Evolutionary conservation across 1,284 basidiomycete genomes (phyloP).

Genomic region (Coniferiporia weirii): DNA sequence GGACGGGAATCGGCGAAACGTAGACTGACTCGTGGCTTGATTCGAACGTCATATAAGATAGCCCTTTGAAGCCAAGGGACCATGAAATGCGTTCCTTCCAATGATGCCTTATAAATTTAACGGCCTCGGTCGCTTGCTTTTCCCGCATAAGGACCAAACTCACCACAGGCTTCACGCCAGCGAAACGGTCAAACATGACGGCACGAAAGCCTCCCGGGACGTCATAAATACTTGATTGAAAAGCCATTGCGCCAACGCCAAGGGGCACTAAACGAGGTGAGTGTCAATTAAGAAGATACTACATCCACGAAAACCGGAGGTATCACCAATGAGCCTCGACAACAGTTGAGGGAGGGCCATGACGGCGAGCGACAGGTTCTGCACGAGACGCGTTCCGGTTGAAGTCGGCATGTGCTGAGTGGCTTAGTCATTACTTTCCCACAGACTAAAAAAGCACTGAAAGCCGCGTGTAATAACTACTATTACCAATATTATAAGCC

Average conservation of each 20-base stretch:
- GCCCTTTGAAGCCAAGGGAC: conserved; percentile 94
- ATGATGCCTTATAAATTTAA: conserved; percentile 53
- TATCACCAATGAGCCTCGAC: conserved; percentile 12
- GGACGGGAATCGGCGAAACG: not conserved
- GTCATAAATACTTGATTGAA: conserved; percentile 86
- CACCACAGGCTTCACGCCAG: conserved; percentile 82
- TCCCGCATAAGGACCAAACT: conserved; percentile 18
- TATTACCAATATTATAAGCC: conserved; percentile 20
- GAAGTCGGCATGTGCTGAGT: not conserved
- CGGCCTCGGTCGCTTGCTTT: conserved; percentile 2
- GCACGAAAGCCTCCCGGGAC: conserved; percentile 92
- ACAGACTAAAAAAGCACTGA: too few relatives aligned
- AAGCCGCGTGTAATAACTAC: too few relatives aligned
- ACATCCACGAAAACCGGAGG: not conserved
- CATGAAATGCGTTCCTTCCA: conserved; percentile 97
- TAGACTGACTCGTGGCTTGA: conserved; percentile 81
- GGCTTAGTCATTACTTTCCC: conserved; percentile 17
- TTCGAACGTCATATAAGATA: conserved; percentile 96
- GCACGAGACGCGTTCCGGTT: not conserved
- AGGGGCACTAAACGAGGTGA: conserved; percentile 56
- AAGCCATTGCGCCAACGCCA: conserved; percentile 58
- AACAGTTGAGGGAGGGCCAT: conserved; percentile 16
- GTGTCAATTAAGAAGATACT: not conserved
- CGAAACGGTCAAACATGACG: conserved; percentile 98
- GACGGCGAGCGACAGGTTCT: not conserved